Evolutionary conservation across 148 eudicot species (phyloP), one percentile per base, ranked within the genome.

Genomic region (Cornus suecica): DNA sequence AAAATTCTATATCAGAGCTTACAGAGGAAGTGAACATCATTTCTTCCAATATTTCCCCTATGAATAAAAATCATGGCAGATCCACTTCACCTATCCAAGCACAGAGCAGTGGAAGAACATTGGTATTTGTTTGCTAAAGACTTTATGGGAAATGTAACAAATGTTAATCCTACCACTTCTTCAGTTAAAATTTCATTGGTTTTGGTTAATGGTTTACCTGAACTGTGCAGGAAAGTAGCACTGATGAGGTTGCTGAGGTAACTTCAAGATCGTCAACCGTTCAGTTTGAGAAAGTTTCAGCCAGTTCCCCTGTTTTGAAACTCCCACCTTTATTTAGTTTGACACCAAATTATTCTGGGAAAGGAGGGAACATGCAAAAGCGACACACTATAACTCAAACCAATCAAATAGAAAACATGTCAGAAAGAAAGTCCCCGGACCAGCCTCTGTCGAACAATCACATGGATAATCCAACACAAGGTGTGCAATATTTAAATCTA

Each of bases 271-370:
- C 90, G 72, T 86, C 91, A n/a, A 80, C 80, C 70, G 74, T 92
- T 80, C 97, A 92, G 76, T 83, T 95, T 80, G 99, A 95, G 73
- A 95, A 92, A 80, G 88, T 73, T 51, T 81, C 88, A 69, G 83
- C 91, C 66, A 89, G 92, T 78, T 83, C 97, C 27, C 78, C 96
- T 74, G 76, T 91, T 48, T 85, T 95, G 81, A 95, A 92, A 82
- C 92, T 95, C 77, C 99, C 99, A 62, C 99, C 91, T 23, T 76
- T 95, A 75, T 90, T 95, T 83, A 92, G 94, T 79, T 80, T 88
- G 76, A 91, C 94, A 25, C 97, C 96, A 69, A 90, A 84, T 86
- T 88, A 97, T 65, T 75, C 92, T 29, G 92, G 78, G 37, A 94
- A 89, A 87, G 90, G 90, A 80, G 97, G 86, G 70, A 87, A 78